Conservation (phyloP, 441 rosid species). For the Brassica balearica region DNA sequence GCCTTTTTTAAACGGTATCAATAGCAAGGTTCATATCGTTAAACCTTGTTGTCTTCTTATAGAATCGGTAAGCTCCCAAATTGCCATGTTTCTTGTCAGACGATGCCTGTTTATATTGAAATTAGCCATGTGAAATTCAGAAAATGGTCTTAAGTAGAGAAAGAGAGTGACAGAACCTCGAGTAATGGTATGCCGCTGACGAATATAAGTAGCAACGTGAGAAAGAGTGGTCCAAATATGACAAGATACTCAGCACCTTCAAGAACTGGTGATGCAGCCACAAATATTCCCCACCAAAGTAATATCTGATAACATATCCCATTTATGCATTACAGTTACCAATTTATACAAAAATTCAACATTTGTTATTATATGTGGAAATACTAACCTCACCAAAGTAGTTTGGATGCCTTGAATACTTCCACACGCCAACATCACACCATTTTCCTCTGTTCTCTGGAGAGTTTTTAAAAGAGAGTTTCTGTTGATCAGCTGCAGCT, state of each 20-base stretch:
- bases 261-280: slow-evolving; percentile 68
- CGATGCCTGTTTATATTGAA: slow-evolving; percentile 57
- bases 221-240: slow-evolving; percentile 73
- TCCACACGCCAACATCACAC: slow-evolving; percentile 86
- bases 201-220: slow-evolving; percentile 74
- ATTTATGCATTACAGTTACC: neutral
- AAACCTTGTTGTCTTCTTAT: slow-evolving; percentile 78
- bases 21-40: neutral
- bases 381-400: slow-evolving; percentile 83
- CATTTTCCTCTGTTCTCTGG: slow-evolving; percentile 82
- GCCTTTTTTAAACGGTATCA: neutral
- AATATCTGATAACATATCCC: slow-evolving; percentile 55
- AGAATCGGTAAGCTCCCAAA: slow-evolving; percentile 56
- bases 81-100: slow-evolving; percentile 80
- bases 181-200: slow-evolving; percentile 85
- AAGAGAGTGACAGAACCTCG: slow-evolving; percentile 57
- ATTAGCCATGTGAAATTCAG: neutral
- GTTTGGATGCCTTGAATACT: slow-evolving; percentile 81
- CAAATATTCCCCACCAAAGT: slow-evolving; percentile 87
- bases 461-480: slow-evolving; percentile 69
- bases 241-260: slow-evolving; percentile 85
- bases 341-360: neutral
- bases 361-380: neutral
- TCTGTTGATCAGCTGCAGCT: slow-evolving; percentile 84
- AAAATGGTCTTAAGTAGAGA: neutral